These are phyloP conservation scores for Malus hybrid DNA, from an alignment of 331 rosid genomes.

Conservation along the genomic window DNA sequence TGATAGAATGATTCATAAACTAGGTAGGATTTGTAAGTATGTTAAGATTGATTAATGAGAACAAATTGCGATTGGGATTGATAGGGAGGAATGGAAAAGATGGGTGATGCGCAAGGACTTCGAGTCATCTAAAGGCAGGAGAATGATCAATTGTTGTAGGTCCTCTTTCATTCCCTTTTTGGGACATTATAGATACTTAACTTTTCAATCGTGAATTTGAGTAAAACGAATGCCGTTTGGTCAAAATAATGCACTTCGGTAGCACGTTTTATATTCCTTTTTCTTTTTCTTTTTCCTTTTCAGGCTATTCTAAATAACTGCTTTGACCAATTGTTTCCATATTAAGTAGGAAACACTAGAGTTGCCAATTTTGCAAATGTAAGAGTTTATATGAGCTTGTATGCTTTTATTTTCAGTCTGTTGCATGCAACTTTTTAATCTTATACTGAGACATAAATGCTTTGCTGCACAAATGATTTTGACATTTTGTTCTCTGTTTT, in stretches of 20 bases:
- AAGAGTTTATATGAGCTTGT: not conserved
- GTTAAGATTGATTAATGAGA: slow-evolving; percentile 46
- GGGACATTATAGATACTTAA: slow-evolving; percentile 16
- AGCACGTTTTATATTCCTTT: not conserved
- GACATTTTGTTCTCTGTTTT: not conserved
- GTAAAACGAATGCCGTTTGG: not conserved
- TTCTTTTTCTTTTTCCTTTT: not conserved
- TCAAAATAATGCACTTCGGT: slow-evolving; percentile 1
- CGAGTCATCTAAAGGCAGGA: slow-evolving; percentile 47
- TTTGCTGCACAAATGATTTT: not conserved
- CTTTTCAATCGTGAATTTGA: slow-evolving; percentile 14
- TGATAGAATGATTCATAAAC: slow-evolving; percentile 16
- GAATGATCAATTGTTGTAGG: slow-evolving; percentile 59
- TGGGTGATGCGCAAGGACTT: slow-evolving; percentile 68
- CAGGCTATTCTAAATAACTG: not conserved
- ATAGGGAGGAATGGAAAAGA: slow-evolving; percentile 86
- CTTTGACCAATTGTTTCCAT: not conserved
- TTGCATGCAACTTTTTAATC: not conserved
- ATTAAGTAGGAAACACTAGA: not conserved
- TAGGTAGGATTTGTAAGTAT: slow-evolving; percentile 38
- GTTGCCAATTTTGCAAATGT: not conserved
- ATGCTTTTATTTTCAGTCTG: not conserved
- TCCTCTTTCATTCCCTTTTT: slow-evolving; percentile 31
- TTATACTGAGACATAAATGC: not conserved
- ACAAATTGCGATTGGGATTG: slow-evolving; percentile 66